phyloP scores from a whole-genome alignment of 2,329 filamentous ascomycete genomes.

The Colletotrichum euphorbiae region DNA sequence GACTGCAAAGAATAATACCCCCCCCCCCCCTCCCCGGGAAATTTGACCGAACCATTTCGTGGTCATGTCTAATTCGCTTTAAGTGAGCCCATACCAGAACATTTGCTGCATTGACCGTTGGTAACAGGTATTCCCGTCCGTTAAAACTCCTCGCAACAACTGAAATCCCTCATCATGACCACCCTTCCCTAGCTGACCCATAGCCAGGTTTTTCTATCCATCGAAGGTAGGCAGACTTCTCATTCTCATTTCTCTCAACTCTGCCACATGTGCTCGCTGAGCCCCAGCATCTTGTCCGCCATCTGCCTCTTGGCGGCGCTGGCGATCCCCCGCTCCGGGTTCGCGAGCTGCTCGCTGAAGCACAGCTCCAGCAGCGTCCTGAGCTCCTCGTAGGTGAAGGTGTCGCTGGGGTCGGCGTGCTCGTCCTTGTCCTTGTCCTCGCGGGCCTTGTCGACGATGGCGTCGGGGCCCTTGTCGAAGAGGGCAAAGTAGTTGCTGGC shows the following conservation, averaged over 20 bases:
- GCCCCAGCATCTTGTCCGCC: constrained; percentile 75
- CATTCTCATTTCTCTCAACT: constrained; percentile 46
- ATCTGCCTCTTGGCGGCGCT: constrained; percentile 75
- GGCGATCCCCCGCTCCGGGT: constrained; percentile 75
- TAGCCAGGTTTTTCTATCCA: too few relatives aligned
- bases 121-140: background rate
- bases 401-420: constrained; percentile 50
- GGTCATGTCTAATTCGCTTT: background rate
- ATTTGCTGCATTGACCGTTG: background rate
- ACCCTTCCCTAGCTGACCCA: background rate
- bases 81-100: too few relatives aligned
- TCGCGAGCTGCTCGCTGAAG: constrained; percentile 74
- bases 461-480: constrained; percentile 74
- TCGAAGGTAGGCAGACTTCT: too few relatives aligned
- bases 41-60: background rate
- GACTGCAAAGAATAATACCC: constrained; percentile 40
- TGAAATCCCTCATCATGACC: background rate
- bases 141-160: constrained; percentile 30
- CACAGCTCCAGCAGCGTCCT: constrained; percentile 74
- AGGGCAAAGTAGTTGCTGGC: constrained; percentile 77
- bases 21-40: constrained; percentile 28
- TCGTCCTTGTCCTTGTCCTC: constrained; percentile 66
- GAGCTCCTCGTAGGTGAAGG: constrained; percentile 74
- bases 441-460: constrained; percentile 72
- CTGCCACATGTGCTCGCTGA: constrained; percentile 81